Percentiles rank a stretch among this genome's conserved stretches.
These are phyloP conservation scores for Nicotiana attenuata DNA, from an alignment of 257 asterid species.

Conservation along the genomic window DNA sequence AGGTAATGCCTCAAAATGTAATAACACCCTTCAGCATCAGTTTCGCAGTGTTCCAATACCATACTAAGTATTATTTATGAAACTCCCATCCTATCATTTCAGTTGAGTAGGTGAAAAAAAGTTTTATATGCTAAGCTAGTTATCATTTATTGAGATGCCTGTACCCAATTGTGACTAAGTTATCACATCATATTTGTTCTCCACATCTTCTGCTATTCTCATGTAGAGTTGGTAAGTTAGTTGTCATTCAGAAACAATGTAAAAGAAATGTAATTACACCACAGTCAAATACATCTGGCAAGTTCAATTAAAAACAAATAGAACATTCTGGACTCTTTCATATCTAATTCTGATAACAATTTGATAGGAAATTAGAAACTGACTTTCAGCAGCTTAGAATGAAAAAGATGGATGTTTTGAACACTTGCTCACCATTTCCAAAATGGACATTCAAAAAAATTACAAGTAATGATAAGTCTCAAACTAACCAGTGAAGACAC, in stretches of 20 bases:
- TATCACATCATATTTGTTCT: neutral
- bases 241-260: neutral
- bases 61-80: neutral
- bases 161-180: neutral
- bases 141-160: neutral
- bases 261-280: neutral
- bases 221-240: neutral
- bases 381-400: neutral
- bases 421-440: neutral
- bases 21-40: neutral
- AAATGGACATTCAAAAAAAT: neutral
- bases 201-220: neutral
- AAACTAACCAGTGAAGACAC: conserved; percentile 58
- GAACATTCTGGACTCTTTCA: neutral
- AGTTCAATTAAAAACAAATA: neutral
- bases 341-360: neutral
- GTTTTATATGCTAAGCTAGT: neutral
- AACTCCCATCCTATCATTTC: neutral
- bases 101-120: neutral
- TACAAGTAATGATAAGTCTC: neutral
- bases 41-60: neutral
- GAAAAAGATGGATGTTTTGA: neutral
- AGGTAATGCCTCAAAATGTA: neutral
- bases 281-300: neutral
- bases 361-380: neutral